Base-by-base conservation (phyloP, 805 yeast genomes). In the Saccharomycopsis schoenii region DNA sequence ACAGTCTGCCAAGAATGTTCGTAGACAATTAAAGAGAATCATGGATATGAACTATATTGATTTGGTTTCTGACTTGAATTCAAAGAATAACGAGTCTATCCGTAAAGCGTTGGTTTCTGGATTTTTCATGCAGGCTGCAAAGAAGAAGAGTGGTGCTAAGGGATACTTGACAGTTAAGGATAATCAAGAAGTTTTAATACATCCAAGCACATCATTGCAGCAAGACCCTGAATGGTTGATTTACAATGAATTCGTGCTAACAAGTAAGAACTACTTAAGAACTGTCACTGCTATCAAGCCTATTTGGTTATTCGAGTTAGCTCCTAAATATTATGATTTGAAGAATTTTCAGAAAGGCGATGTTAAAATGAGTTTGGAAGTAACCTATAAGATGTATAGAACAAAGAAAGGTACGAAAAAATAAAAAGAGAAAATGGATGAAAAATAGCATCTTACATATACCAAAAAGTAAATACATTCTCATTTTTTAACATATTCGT, bases 61-160 rank as follows among this genome's bases (percentile, higher is more conserved):
- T 61, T 74, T 94, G 60, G 78, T 81, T 62, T 82, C 90, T 56
- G 85, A 87, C 50, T 80, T 74, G 64, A 87, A 82, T 68, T 77
- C 79, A 64, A 82, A 81, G 58, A 70, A 71, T 51, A 91, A 89
- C 74, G 84, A 81, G 67, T 87, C 89, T 68, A 85, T 94, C 65
- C 80, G 96, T 61, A 88, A 87, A 72, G 97, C 98, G 0, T 74
- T 94, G 62, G 80, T 89, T 3, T 82, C 89, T n/a, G 99, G 99
- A 1, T 92, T 91, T 73, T 94, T 94, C 77, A 92, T 94, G 98
- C 99, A 94, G 76, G 96, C 89, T 60, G 98, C 97, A 40, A 94
- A 92, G 76, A 89, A 89, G 77, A 84, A 83, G 76, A 82, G 88
- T n/a, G 85, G 89, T 43, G 78, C 80, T 25, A 87, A 86, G 68